phyloP scores from a whole-genome alignment of 2,329 filamentous ascomycete genomes.

The Aspergillus cejpii region DNA sequence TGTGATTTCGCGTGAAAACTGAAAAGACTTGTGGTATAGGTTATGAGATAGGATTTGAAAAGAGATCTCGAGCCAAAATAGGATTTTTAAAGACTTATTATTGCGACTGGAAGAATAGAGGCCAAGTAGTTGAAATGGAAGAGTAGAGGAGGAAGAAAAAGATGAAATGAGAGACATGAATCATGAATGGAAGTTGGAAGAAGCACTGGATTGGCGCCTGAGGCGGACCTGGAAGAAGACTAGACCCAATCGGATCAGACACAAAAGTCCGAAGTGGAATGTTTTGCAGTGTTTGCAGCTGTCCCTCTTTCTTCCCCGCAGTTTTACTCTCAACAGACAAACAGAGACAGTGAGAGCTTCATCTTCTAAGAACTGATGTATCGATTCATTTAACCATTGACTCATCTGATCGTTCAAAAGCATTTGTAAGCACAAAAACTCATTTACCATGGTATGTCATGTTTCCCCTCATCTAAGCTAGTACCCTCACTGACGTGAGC shows the following conservation, averaged over 20 bases:
- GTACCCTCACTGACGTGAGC: conserved; percentile 6
- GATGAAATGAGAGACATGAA: background rate
- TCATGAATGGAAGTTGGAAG: conserved; percentile 15
- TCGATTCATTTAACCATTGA: background rate
- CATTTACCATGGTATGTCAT: conserved; percentile 11
- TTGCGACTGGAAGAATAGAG: background rate
- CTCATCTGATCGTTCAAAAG: conserved; percentile 1
- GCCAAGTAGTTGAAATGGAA: background rate
- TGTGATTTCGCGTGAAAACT: background rate
- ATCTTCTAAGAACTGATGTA: background rate
- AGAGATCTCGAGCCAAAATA: background rate
- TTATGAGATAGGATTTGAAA: background rate
- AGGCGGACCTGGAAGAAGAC: background rate
- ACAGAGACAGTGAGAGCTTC: background rate
- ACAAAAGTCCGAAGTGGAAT: conserved; percentile 7
- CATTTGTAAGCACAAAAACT: background rate
- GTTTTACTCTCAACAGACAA: conserved; percentile 8
- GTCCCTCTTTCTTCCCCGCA: conserved; percentile 25
- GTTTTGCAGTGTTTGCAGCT: conserved; percentile 18
- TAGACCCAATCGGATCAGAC: conserved; percentile 8
- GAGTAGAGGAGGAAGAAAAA: background rate
- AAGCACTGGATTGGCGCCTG: conserved; percentile 7
- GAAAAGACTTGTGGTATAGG: background rate
- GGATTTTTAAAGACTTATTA: too few species aligned
- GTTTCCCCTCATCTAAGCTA: background rate